Evolutionary conservation across 2,329 filamentous ascomycete species (phyloP).

Genomic region (Penicillium polonicum): DNA sequence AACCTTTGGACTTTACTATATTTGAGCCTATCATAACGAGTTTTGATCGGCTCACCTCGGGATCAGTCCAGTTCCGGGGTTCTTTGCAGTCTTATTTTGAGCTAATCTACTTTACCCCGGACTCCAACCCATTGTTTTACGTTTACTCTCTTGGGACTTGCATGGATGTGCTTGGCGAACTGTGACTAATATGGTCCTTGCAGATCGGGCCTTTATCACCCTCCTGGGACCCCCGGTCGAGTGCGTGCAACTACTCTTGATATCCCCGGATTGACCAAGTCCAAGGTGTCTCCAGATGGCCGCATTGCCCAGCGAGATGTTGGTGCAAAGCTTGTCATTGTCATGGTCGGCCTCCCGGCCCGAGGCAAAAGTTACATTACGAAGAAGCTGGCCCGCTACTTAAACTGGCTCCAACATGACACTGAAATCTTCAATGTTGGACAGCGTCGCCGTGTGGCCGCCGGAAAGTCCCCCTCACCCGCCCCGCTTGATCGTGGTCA

Average conservation of each 20-base stretch:
- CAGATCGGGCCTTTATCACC: constrained; percentile 26
- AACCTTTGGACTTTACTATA: neutral
- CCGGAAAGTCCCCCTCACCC: constrained; percentile 48
- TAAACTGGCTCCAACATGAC: constrained; percentile 97
- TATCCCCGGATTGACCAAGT: constrained; percentile 93
- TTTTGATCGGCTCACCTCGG: constrained; percentile 1
- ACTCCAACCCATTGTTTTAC: neutral
- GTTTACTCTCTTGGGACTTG: constrained; percentile 2
- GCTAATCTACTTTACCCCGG: constrained; percentile 7
- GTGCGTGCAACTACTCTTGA: constrained; percentile 91
- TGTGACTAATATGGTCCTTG: constrained; percentile 7
- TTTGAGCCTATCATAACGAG: constrained; percentile 3
- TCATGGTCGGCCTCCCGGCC: constrained; percentile 96
- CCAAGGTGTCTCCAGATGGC: constrained; percentile 91
- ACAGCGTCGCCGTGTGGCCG: constrained; percentile 78
- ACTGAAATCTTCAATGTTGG: constrained; percentile 97
- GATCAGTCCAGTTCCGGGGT: neutral
- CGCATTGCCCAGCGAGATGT: constrained; percentile 92
- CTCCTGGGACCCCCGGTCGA: constrained; percentile 66
- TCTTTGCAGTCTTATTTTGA: constrained; percentile 4
- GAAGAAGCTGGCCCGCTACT: constrained; percentile 92
- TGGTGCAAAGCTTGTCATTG: constrained; percentile 91
- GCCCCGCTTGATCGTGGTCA: constrained; percentile 14
- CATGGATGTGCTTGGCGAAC: neutral
- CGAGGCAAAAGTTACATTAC: constrained; percentile 98